Percentiles rank a stretch among this genome's conserved stretches.
These are phyloP conservation scores for Intubia oerlemansii DNA, from an alignment of 2,329 filamentous ascomycete genomes.

Conservation along the genomic window DNA sequence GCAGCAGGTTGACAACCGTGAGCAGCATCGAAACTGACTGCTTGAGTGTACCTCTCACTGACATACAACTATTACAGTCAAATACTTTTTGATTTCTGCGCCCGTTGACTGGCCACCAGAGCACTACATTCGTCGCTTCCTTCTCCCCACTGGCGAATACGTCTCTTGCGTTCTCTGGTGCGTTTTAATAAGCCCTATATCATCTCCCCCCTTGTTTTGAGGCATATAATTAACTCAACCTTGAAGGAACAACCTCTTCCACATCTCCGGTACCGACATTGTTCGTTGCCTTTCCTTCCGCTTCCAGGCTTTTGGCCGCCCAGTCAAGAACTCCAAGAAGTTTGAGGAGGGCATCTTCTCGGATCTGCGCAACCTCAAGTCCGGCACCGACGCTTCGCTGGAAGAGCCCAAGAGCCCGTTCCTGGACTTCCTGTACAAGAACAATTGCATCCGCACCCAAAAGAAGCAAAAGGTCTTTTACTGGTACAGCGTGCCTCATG, in stretches of 20 bases:
- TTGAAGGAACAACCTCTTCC: constrained; percentile 93
- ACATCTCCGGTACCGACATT: constrained; percentile 97
- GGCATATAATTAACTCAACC: neutral
- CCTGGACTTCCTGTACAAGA: constrained; percentile 98
- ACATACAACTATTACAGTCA: constrained; percentile 49
- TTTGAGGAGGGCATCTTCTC: constrained; percentile 99
- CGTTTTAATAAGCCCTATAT: neutral
- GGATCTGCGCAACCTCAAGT: constrained; percentile 92
- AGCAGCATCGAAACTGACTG: constrained; percentile 18
- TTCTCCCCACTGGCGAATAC: constrained; percentile 93
- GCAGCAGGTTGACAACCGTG: constrained; percentile 81
- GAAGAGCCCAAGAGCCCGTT: constrained; percentile 98
- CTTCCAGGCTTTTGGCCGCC: constrained; percentile 94
- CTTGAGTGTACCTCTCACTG: too few relatives aligned
- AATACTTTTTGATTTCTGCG: constrained; percentile 98
- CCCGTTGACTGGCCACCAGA: constrained; percentile 95
- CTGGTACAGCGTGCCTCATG: constrained; percentile 98
- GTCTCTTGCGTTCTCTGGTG: constrained; percentile 85
- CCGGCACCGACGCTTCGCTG: constrained; percentile 89
- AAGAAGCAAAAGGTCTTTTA: constrained; percentile 99
- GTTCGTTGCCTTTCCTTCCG: constrained; percentile 94
- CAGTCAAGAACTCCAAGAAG: constrained; percentile 99
- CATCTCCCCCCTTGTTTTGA: too few relatives aligned
- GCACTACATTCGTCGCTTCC: constrained; percentile 88
- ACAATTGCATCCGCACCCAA: constrained; percentile 98